Conservation (phyloP, 2,329 filamentous ascomycete genomes). For the Aspergillus spinulosporus region DNA sequence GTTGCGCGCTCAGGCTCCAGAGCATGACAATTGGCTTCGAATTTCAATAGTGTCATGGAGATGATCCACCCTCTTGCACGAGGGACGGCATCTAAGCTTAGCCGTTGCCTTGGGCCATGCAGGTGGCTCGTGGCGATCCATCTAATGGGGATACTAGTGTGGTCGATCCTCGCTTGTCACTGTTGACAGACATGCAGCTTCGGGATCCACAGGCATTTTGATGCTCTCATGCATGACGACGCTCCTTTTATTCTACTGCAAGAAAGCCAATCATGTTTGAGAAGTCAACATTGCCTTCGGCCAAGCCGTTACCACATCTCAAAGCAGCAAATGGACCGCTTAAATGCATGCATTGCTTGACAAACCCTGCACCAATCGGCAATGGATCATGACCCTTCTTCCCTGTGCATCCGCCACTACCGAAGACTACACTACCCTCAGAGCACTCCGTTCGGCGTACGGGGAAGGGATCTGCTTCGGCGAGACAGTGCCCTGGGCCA, state of each 20-base stretch:
- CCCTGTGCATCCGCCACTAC: neutral
- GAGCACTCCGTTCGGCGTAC: neutral
- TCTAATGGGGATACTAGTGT: neutral
- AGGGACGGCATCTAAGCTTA: neutral
- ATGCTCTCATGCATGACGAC: neutral
- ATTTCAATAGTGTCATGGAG: neutral
- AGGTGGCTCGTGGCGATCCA: constrained; percentile 1
- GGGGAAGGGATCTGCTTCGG: neutral
- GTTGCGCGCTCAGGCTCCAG: neutral
- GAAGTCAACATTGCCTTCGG: neutral
- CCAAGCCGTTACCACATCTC: neutral
- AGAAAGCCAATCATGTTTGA: neutral
- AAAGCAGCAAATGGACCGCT: constrained; percentile 4
- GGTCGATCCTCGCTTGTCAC: constrained; percentile 1
- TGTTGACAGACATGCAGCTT: too few species aligned
- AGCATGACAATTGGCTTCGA: neutral
- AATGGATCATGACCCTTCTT: too few species aligned
- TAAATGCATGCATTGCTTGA: neutral
- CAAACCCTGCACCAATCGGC: neutral
- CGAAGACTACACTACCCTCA: neutral
- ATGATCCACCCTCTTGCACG: constrained; percentile 4
- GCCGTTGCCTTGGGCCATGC: neutral
- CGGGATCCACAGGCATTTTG: neutral
- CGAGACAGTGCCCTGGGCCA: neutral
- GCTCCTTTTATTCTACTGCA: neutral